These are phyloP conservation scores for Cnidoscolus chayamansa DNA, from an alignment of 441 rosid species.

Conservation along the genomic window DNA sequence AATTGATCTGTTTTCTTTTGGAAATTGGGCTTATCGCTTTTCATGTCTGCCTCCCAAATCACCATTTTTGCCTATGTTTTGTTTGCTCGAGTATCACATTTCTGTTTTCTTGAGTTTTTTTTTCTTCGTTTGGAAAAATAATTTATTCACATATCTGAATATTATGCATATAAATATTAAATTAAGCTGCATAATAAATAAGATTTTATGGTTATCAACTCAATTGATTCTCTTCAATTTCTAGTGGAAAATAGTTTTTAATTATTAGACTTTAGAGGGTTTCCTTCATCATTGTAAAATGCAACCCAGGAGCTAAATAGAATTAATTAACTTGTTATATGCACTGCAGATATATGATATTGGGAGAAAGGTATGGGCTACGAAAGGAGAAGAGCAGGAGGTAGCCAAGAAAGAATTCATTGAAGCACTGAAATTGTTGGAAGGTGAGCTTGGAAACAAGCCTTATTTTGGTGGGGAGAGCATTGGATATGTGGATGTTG, in stretches of 20 bases:
- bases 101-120: no score
- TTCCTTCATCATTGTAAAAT: neutral
- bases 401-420: conserved; percentile 26
- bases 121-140: no score
- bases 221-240: neutral
- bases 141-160: no score
- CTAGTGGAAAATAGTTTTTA: neutral
- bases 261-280: neutral
- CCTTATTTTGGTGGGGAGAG: conserved; percentile 26
- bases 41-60: no score
- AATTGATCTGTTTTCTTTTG: no score
- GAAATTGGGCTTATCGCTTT: no score
- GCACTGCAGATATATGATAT: conserved; percentile 12
- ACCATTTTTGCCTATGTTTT: no score
- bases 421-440: conserved; percentile 20
- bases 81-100: no score
- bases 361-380: conserved; percentile 22
- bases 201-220: no score
- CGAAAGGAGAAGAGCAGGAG: conserved; percentile 27
- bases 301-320: neutral
- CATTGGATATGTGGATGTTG: conserved; percentile 29
- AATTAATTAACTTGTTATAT: neutral
- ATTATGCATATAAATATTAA: no score
- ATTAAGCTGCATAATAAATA: no score
- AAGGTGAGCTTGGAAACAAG: conserved; percentile 28